Evolutionary conservation across 2,329 filamentous ascomycete genomes (phyloP).

Genomic region (Trichocomaceae sp.): DNA sequence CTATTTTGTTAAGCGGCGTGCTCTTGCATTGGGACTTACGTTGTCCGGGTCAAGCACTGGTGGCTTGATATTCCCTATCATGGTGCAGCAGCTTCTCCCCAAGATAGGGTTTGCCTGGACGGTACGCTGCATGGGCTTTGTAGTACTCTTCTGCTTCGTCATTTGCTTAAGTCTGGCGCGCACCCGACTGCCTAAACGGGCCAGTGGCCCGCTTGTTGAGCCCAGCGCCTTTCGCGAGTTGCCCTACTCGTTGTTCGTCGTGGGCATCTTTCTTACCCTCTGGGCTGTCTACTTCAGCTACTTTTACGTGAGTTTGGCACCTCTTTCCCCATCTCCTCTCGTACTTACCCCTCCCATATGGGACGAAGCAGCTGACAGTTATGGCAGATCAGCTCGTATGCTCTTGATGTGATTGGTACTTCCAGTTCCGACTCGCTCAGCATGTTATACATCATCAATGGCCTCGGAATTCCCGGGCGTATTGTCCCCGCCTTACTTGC

Average conservation of each 20-base stretch:
- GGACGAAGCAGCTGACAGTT: conserved; percentile 13
- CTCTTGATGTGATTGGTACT: conserved; percentile 38
- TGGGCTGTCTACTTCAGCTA: conserved; percentile 13
- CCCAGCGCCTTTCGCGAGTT: conserved; percentile 9
- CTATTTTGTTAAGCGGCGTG: conserved; percentile 38
- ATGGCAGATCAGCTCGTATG: conserved; percentile 31
- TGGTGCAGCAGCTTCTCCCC: conserved; percentile 34
- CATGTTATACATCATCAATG: conserved; percentile 11
- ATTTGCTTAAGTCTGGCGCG: conserved; percentile 15
- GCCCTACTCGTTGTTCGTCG: conserved; percentile 9
- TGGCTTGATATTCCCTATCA: conserved; percentile 42
- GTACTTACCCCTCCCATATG: background rate
- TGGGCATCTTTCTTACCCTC: conserved; percentile 10
- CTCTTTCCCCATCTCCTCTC: too few relatives aligned
- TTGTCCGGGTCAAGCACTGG: conserved; percentile 34
- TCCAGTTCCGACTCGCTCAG: conserved; percentile 29
- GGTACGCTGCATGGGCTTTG: conserved; percentile 8
- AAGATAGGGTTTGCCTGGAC: conserved; percentile 8
- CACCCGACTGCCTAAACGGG: background rate
- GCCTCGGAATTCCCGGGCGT: conserved; percentile 9
- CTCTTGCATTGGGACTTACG: conserved; percentile 33
- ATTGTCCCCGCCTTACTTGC: conserved; percentile 4
- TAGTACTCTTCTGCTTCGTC: conserved; percentile 6
- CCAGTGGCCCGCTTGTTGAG: conserved; percentile 6
- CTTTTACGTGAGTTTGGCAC: conserved; percentile 24